phyloP scores from a whole-genome alignment of 768 basidiomycete species.

The Leucosporidium creatinivorum region DNA sequence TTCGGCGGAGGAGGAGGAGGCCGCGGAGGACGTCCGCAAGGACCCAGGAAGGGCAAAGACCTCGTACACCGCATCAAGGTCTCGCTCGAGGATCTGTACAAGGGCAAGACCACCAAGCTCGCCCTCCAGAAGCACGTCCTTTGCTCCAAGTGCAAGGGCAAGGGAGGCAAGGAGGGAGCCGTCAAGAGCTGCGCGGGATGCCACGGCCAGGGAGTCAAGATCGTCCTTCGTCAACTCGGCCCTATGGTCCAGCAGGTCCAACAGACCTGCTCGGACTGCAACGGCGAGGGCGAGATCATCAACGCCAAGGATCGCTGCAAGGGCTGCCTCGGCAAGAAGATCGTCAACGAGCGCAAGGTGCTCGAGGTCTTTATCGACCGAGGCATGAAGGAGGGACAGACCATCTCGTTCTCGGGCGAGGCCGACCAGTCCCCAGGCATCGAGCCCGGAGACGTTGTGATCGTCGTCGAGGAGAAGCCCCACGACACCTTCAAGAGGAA shows the following conservation, averaged over 20 bases:
- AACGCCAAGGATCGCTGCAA: constrained; percentile 86
- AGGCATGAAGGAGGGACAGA: constrained; percentile 92
- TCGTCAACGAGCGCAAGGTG: constrained; percentile 86
- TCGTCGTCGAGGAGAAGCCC: constrained; percentile 85
- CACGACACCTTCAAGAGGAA: constrained; percentile 82
- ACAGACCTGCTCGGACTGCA: constrained; percentile 86
- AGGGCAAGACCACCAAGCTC: constrained; percentile 96
- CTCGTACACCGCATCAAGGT: constrained; percentile 94
- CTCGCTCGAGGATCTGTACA: constrained; percentile 96
- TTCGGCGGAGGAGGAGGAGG: constrained; percentile 54
- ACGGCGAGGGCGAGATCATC: constrained; percentile 89
- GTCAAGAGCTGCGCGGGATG: constrained; percentile 71
- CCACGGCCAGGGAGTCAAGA: constrained; percentile 79
- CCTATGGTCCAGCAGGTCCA: constrained; percentile 99
- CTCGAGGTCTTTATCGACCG: constrained; percentile 97
- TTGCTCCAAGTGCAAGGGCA: constrained; percentile 87
- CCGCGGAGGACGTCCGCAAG: constrained; percentile 51
- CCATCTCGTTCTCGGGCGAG: constrained; percentile 79
- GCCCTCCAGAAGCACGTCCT: constrained; percentile 91
- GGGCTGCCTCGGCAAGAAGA: constrained; percentile 91
- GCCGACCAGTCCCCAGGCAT: constrained; percentile 85
- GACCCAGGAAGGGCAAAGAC: constrained; percentile 91
- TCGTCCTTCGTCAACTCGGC: constrained; percentile 92
- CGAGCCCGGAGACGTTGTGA: constrained; percentile 87
- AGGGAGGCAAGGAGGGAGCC: constrained; percentile 95